A percentile compares a stretch with the other conserved stretches of the same genome.
Evolutionary conservation across 2,329 filamentous ascomycete genomes (phyloP).

Genomic region (Teratosphaeriaceae sp.): DNA sequence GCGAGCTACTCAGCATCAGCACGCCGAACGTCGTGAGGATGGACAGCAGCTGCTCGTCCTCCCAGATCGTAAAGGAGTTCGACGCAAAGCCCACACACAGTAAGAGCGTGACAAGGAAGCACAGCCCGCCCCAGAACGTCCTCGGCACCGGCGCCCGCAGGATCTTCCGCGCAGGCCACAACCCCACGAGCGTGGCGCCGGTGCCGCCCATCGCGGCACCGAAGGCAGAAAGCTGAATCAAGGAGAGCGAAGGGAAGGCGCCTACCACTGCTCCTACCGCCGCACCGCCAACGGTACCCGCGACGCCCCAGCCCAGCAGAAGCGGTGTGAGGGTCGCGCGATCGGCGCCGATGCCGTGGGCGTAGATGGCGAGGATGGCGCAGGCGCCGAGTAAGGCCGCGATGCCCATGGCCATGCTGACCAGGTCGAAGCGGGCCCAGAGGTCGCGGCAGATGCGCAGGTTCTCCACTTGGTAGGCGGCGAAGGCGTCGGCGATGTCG

Average conservation of each 20-base stretch:
- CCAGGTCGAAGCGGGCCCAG: conserved; percentile 88
- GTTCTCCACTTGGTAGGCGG: conserved; percentile 70
- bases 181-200: conserved; percentile 34
- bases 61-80: conserved; percentile 98
- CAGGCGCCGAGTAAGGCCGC: conserved; percentile 62
- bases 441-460: conserved; percentile 72
- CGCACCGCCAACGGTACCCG: conserved; percentile 41
- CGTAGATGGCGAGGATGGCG: conserved; percentile 64
- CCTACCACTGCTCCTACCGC: conserved; percentile 22
- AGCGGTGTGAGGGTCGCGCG: conserved; percentile 47
- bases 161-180: conserved; percentile 35
- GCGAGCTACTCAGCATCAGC: conserved; percentile 64
- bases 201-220: conserved; percentile 34
- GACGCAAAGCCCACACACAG: conserved; percentile 93
- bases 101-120: conserved; percentile 70
- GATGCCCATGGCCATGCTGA: conserved; percentile 78
- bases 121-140: conserved; percentile 85
- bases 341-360: conserved; percentile 49
- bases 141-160: conserved; percentile 55
- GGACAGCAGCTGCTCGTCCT: conserved; percentile 89
- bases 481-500: conserved; percentile 47
- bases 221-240: conserved; percentile 35
- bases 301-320: conserved; percentile 45
- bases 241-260: conserved; percentile 30
- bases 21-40: conserved; percentile 84